Evolutionary conservation across 2,329 filamentous ascomycete genomes (phyloP), one percentile per base, ranked within the genome.

Genomic region (Diaporthe amygdali): DNA sequence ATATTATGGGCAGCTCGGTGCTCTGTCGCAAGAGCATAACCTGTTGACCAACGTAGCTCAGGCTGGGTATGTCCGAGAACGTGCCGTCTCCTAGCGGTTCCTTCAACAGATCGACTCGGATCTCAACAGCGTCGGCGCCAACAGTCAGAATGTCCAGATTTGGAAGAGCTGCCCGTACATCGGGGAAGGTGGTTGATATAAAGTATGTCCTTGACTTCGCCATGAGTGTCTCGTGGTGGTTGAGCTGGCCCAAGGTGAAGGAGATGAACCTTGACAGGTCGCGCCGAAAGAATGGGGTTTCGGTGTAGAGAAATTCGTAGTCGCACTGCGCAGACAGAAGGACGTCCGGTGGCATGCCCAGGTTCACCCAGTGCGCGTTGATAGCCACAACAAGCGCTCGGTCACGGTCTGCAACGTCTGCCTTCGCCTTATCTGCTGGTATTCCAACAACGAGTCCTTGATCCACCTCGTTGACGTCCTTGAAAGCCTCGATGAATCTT

Each of bases 71-170:
- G 46, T 87, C 82, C 37, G 89, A 90, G 76, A 89, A 90, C 2
- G 84, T 84, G 9, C 90, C 91, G 76, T 93, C 87, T 20, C 83
- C 82, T 9, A 91, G 82, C 5, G 92, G 90, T 76, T 96, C 94
- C 76, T 92, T 90, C 22, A 97, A 84, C 34, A 97, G 84, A 80
- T 97, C 94, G 12, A 96, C 94, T 27, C 94, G 90, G 66, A 97
- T 89, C 79, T 97, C 94, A 51, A 97, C 92, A 0, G 93, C 93
- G 81, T 97, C 94, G 20, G 94, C 92, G 46, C 94, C 94, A 4
- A 97, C 94, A 0, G 94, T 96, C 54, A 97, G 83, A 66, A 97
- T 96, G 80, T 96, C 94, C 71, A 97, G 87, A 77, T 97, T 96
- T 1, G 94, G 93, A 56, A 97, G 84, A 10, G 94, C 94, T 5